Base-by-base conservation (phyloP, 257 asterid species). In the Ballota nigra region DNA sequence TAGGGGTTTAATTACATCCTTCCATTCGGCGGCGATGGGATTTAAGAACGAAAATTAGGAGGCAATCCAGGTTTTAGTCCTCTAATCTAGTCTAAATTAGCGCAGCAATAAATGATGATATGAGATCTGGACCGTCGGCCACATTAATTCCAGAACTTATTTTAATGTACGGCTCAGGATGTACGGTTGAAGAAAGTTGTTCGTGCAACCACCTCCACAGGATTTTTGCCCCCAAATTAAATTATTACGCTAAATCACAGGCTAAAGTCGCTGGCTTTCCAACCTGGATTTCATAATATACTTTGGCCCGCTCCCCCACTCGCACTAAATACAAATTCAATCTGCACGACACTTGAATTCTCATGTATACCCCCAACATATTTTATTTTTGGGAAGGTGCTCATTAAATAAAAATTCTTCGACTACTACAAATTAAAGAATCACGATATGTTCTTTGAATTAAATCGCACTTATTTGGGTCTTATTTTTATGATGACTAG, bases 191-290 rank as follows among this genome's bases (percentile, higher is more conserved):
- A 72, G 23, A 55, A 31, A 43, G 66, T 3, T 16, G 18, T 26
- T 56, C 51, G 19, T 73, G 79, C 75, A 73, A 78, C 82, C 63
- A 43, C 62, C 61, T 59, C 52, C 80, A 79, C 80, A 70, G 6
- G 78, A 75, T 66, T 29, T 16, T 16, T 53, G 75, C 80, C 58
- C 66, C 45, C 20, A 20, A 45, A 70, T 64, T 68, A 52, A 72
- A 65, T 16, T 57, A 15, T 51, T 70, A 66, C 38, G 26, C 49
- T n/a, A n/a, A n/a, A n/a, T n/a, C n/a, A n/a, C n/a, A n/a, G n/a
- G n/a, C n/a, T 20, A 60, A 40, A 60, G 67, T 66, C 63, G 80
- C 73, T 73, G 78, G 56, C 80, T 80, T 80, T 72, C 84, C 84
- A 80, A 81, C 61, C 84, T 80, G 84, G 84, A 63, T 72, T 68